These are phyloP conservation scores for Debaryomycetaceae sp. DNA, from an alignment of 1,139 yeast species.

Conservation along the genomic window DNA sequence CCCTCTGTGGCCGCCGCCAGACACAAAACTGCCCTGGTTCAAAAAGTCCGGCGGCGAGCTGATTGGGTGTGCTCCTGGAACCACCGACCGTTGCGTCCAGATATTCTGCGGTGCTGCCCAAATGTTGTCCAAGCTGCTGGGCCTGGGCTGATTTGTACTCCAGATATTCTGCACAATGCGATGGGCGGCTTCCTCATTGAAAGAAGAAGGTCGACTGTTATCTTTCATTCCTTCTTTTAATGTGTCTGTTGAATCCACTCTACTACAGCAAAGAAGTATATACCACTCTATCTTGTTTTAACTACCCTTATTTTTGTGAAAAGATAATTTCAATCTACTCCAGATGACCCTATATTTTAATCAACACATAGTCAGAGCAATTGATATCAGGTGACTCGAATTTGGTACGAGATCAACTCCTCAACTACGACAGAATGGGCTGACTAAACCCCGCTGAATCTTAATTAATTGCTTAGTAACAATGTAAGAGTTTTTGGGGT, in stretches of 20 bases:
- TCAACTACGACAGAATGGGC: not conserved
- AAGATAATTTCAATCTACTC: not conserved
- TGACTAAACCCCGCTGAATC: not conserved
- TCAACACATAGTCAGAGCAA: constrained; percentile 6
- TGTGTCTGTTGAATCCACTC: not conserved
- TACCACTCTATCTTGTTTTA: not conserved
- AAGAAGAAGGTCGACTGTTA: constrained; percentile 9
- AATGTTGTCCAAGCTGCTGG: constrained; percentile 5
- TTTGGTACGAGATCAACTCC: not conserved
- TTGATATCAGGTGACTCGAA: constrained; percentile 5
- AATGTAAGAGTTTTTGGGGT: too few relatives aligned
- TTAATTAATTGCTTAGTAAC: not conserved
- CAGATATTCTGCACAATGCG: constrained; percentile 3
- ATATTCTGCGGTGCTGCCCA: constrained; percentile 4
- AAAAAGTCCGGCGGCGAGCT: constrained; percentile 5
- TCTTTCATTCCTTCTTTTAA: constrained; percentile 2
- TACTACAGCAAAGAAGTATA: not conserved
- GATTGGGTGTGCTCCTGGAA: not conserved
- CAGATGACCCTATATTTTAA: constrained; percentile 4
- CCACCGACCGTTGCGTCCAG: constrained; percentile 2
- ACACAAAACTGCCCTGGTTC: constrained; percentile 1
- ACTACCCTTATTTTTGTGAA: not conserved
- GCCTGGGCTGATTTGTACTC: constrained; percentile 4
- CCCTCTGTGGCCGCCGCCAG: constrained; percentile 1
- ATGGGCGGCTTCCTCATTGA: constrained; percentile 3